These are phyloP conservation scores for Aspergillus novoparasiticus DNA, from an alignment of 2,329 filamentous ascomycete species.

Conservation along the genomic window DNA sequence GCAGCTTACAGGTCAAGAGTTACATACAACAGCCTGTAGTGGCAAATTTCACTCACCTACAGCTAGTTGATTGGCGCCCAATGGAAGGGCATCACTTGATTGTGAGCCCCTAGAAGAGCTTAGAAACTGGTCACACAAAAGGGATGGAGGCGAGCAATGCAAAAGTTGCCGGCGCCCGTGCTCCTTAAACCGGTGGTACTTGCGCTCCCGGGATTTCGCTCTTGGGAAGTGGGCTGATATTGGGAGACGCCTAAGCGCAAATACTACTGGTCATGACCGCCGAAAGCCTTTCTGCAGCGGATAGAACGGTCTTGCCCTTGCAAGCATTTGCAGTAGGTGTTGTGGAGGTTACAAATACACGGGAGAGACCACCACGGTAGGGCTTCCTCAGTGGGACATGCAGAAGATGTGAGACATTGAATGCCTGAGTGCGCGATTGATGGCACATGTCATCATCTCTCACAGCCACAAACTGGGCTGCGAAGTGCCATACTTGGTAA, in stretches of 20 bases:
- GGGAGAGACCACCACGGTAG: neutral
- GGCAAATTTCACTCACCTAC: neutral
- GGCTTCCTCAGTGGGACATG: neutral
- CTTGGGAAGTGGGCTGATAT: conserved; percentile 10
- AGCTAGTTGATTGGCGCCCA: neutral
- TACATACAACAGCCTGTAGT: too few species aligned
- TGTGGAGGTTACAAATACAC: neutral
- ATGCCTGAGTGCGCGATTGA: neutral
- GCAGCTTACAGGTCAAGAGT: too few species aligned
- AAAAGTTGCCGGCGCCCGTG: neutral
- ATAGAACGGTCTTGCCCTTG: conserved; percentile 5
- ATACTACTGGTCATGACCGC: conserved; percentile 1
- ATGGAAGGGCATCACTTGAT: neutral
- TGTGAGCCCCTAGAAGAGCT: neutral
- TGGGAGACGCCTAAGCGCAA: neutral
- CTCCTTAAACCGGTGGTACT: neutral
- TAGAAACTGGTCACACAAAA: neutral
- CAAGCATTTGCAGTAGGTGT: conserved; percentile 5
- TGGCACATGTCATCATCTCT: conserved; percentile 6
- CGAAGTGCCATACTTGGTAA: conserved; percentile 4
- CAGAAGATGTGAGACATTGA: neutral
- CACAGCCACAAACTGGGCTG: neutral
- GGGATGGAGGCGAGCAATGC: neutral
- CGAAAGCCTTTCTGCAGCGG: conserved; percentile 7
- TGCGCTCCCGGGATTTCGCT: neutral